Base-by-base conservation (phyloP, 768 basidiomycete genomes). In the Russula brevipes region DNA sequence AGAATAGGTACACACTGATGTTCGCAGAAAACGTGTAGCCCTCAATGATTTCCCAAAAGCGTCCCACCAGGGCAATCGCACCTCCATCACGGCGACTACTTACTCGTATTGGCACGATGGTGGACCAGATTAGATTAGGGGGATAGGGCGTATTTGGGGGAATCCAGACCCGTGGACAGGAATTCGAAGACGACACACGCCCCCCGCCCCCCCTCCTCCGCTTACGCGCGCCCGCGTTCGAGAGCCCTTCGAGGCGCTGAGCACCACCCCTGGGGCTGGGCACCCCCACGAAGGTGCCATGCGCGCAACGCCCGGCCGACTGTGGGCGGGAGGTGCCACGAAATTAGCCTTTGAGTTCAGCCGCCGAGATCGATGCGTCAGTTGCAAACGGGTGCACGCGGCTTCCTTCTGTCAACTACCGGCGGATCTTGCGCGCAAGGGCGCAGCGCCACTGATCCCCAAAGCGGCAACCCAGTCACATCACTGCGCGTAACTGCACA, bases 371-470 rank as follows among this genome's bases (percentile, higher is more conserved):
- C 36, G 16, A 54, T 58, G 38, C 30, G 44, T 39, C 50, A 57
- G 19, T 31, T 5, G 31, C 31, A 50, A 31, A 35, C 24, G 19
- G 51, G 17, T 39, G 50, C 51, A 44, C 31, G 47, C 44, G 52
- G 38, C 52, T 41, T 59, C 46, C 57, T 41, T 59, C 62, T n/a
- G 36, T 33, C 51, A 58, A 53, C 57, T 39, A 42, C 62, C 45
- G 51, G 52, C 62, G 62, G 62, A 59, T 59, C 62, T 62, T 56
- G 54, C 30, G 30, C 47, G 45, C 52, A 53, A 63, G 52, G 24
- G 57, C 57, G 57, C 45, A 54, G 62, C 62, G 62, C 62, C 62
- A 63, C 62, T 30, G 57, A 63, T 46, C 45, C 57, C 57, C 17
- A 36, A 58, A 54, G 52, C 6, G 46, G 57, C 16, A 59, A 63